Evolutionary conservation across 805 yeast genomes (phyloP), one percentile per base, ranked within the genome.

Genomic region (Priceomyces carsonii): DNA sequence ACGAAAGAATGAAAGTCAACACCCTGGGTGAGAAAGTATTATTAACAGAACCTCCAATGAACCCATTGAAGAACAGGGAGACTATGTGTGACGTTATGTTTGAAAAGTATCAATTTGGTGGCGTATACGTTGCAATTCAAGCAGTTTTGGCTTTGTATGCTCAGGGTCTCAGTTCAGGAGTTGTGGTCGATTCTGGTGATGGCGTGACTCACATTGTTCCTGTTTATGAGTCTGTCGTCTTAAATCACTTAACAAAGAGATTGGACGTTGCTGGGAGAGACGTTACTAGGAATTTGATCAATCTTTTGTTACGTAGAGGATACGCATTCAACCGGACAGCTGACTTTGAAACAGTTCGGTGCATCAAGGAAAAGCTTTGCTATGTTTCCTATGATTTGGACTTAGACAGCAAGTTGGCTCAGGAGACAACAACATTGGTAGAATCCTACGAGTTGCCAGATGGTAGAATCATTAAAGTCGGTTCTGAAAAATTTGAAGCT

Each of bases 141-240:
- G 98, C 98, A 3, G 99, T 93, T n/a, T 75, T 93, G 55, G 98
- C 98, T 0, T 74, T 93, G 37, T 93, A 93, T 52, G 98, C 98
- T 2, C 98, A 93, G 66, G 98, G 98, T 43, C 74, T 91, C 50
- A 83, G 95, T 17, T 85, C 95, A 0, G 99, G 99, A 51, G 98
- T 93, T 13, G 99, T 93, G 39, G 98, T 93, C 15, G 99, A 93
- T 63, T 88, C 96, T 3, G 99, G 99, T 55, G 98, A 90, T 60
- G 98, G 98, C 66, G 99, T 91, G 30, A 93, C 99, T 3, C 99
- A 93, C 59, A 84, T 93, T 62, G 97, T 93, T 27, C 99, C 99
- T 15, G 99, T 93, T 25, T 93, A 93, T 61, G 98, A 93, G 66
- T 83, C 95, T 4, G 95, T 87, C 27, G 99, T 93, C n/a, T 76